Base-by-base conservation (phyloP, 1,139 yeast genomes). In the Hansenula lynferdii region DNA sequence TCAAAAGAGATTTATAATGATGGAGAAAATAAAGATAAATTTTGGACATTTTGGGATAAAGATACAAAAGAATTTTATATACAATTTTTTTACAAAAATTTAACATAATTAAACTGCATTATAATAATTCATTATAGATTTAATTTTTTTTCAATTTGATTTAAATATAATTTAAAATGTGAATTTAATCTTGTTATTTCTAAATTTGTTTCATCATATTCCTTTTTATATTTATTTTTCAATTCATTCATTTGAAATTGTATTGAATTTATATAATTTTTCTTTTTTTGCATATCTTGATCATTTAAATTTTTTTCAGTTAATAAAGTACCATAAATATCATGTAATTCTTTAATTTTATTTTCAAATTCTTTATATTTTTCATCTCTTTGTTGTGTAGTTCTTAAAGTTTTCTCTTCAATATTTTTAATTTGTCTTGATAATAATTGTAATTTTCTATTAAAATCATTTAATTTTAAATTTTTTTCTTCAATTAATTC, bases 1-100 rank as follows among this genome's bases (percentile, higher is more conserved):
- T 70, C 77, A 19, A 67, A 62, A 22, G 70, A 72, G 24, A 74
- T 80, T 17, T 84, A 77, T 49, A 65, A 57, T 5, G 32, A 17
- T 8, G 44, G n/a, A 6, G 19, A 29, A 10, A 34, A 39, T 9
- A 37, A 65, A 7, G 67, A 70, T 4, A 64, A 63, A 36, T 72
- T 75, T 40, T 84, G 92, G 89, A 77, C 82, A 60, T 69, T 69
- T 55, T 86, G 81, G 74, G 92, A 85, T 58, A 60, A 54, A 22
- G 95, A 85, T 54, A 67, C 80, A 3, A 75, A 75, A 48, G 85
- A 79, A 49, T 85, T 72, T 51, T 82, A 76, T 50, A 50, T 87
- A 18, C 96, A 87, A 57, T 61, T 86, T 34, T 61, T 85, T 46
- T 85, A 71, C 54, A 65, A 70, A 26, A 39, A 42, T 20, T 11